Evolutionary conservation across 2,329 filamentous ascomycete genomes (phyloP), one percentile per base, ranked within the genome.

Genomic region (Aspergillus cejpii): DNA sequence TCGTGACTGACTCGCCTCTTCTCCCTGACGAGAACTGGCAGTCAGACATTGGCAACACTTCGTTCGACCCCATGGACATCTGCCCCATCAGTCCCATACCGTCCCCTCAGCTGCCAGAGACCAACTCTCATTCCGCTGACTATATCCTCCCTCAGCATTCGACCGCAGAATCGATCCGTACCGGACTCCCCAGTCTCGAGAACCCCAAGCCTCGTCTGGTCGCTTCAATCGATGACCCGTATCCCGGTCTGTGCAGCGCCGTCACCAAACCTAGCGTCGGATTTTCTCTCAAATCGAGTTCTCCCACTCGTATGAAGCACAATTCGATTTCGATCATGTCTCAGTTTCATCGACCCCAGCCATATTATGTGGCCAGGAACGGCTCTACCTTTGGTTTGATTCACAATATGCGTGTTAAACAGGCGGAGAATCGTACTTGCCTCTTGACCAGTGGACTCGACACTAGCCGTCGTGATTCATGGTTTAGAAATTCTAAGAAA

Each of bases 1-100:
- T 12, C 21, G 45, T 51, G 49, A 36, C 27, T 11, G 49, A 56
- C 33, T 40, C 38, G 24, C 43, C 39, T 42, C n/a, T 48, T 12
- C 12, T 45, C 3, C 43, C 49, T 29, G 4, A 44, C 1, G 37
- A 48, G 19, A 29, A 36, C 5, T n/a, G 47, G 26, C 38, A 14
- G 14, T 17, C 28, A 5, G 41, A 29, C 14, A 12, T 37, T 7
- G 20, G 28, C 24, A 41, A 46, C 34, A 17, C 23, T 12, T 17
- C 20, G 7, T 43, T 39, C 23, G 49, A 51, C 44, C 49, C 49
- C 5, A 57, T 55, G 52, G 52, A 56, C 14, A 52, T 52, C 23
- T 45, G 47, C 28, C 40, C 49, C 6, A 21, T 45, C 21, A 40
- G 7, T n/a, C n/a, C n/a, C n/a, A n/a, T n/a, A 12, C 39, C 24